These are phyloP conservation scores for Colletotrichum limetticola DNA, from an alignment of 2,329 filamentous ascomycete genomes.

Conservation along the genomic window DNA sequence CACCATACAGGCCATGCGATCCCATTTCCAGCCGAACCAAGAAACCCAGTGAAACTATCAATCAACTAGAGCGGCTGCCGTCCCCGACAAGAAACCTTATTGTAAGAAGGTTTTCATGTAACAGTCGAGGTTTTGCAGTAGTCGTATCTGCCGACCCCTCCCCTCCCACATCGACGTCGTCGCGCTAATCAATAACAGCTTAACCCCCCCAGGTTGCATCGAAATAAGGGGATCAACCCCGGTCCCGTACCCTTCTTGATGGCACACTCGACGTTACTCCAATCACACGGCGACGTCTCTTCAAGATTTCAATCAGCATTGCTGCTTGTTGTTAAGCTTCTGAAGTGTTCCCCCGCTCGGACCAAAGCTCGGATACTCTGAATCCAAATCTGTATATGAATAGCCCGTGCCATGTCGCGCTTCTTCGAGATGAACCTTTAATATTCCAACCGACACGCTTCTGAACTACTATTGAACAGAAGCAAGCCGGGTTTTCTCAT, in stretches of 20 bases:
- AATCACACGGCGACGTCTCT: background rate
- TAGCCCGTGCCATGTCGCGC: constrained; percentile 3
- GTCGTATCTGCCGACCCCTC: constrained; percentile 16
- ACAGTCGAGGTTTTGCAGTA: constrained; percentile 27
- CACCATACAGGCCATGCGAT: background rate
- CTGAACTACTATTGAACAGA: background rate
- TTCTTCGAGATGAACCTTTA: background rate
- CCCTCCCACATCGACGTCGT: background rate
- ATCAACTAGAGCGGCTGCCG: background rate
- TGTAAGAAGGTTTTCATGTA: constrained; percentile 21
- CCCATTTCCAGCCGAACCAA: background rate
- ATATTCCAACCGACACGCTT: background rate
- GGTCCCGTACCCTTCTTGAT: background rate
- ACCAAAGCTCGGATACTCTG: background rate
- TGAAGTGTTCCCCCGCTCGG: background rate
- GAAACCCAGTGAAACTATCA: background rate
- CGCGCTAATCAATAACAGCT: constrained; percentile 7
- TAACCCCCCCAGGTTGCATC: constrained; percentile 17
- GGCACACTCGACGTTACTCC: background rate
- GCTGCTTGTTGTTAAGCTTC: constrained; percentile 4
- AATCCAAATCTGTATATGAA: constrained; percentile 14
- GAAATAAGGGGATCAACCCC: background rate
- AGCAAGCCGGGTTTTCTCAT: background rate
- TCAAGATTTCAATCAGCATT: background rate
- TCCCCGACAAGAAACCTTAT: constrained; percentile 4